Conservation (phyloP, 2,329 filamentous ascomycete genomes). For the Aureobasidium sp. region DNA sequence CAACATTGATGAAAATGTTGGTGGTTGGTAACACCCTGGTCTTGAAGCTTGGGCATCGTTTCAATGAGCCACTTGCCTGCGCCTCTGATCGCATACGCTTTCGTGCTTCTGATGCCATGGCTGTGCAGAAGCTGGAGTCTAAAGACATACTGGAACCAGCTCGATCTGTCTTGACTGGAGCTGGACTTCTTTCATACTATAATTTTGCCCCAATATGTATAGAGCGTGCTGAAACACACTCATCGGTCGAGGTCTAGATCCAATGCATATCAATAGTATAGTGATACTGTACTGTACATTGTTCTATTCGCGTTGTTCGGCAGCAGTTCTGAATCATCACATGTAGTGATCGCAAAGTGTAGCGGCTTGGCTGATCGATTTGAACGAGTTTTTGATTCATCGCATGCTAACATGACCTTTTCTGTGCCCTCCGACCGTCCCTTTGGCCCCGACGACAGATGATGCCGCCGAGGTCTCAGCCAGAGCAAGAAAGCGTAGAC, state of each 20-base stretch:
- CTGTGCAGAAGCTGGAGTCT: background rate
- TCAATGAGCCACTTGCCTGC: background rate
- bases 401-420: slow-evolving; percentile 15
- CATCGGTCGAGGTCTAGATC: background rate
- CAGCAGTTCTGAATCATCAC: background rate
- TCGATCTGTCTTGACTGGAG: too few species aligned
- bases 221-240: too few species aligned
- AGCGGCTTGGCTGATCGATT: background rate
- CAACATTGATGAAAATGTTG: background rate
- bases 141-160: background rate
- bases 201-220: too few species aligned
- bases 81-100: background rate
- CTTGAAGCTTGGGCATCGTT: background rate
- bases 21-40: background rate
- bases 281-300: background rate
- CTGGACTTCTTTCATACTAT: too few species aligned
- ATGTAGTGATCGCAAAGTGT: background rate
- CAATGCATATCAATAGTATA: background rate
- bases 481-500: slow-evolving; percentile 9
- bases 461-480: background rate
- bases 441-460: slow-evolving; percentile 1
- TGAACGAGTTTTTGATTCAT: slow-evolving; percentile 15
- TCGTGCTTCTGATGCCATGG: background rate
- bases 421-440: slow-evolving; percentile 10
- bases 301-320: background rate